Conservation (phyloP, 2,329 filamentous ascomycete species). For the Fusarium subglutinans region DNA sequence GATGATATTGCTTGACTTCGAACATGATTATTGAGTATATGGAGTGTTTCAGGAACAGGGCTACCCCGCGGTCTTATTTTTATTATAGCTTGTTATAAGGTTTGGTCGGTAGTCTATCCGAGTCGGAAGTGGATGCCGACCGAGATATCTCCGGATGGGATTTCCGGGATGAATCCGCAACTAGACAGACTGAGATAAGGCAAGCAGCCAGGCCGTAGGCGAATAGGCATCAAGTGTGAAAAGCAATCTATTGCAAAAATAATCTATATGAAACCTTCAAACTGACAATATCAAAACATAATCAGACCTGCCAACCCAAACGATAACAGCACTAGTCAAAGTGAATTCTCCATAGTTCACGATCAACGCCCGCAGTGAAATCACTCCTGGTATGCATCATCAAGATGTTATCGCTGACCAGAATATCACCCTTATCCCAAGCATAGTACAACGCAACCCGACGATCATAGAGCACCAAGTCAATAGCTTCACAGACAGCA, state of each 20-base stretch:
- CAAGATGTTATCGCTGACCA: constrained; percentile 62
- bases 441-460: constrained; percentile 59
- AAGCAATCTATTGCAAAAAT: background rate
- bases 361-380: constrained; percentile 53
- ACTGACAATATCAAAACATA: background rate
- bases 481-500: constrained; percentile 52
- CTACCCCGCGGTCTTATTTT: background rate
- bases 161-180: background rate
- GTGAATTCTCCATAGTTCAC: constrained; percentile 62
- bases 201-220: accelerated
- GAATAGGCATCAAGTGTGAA: accelerated
- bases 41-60: too few species aligned
- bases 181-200: background rate
- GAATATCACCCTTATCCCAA: constrained; percentile 65
- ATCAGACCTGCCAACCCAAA: background rate
- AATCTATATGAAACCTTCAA: background rate
- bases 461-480: constrained; percentile 58
- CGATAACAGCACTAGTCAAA: constrained; percentile 47
- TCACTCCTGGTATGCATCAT: constrained; percentile 61
- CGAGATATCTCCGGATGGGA: background rate
- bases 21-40: constrained; percentile 1
- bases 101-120: constrained; percentile 15
- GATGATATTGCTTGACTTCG: constrained; percentile 49
- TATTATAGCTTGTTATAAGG: background rate
- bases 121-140: constrained; percentile 9